Conservation (phyloP, 2,329 filamentous ascomycete species). For the Mycosphaerella arachidis region DNA sequence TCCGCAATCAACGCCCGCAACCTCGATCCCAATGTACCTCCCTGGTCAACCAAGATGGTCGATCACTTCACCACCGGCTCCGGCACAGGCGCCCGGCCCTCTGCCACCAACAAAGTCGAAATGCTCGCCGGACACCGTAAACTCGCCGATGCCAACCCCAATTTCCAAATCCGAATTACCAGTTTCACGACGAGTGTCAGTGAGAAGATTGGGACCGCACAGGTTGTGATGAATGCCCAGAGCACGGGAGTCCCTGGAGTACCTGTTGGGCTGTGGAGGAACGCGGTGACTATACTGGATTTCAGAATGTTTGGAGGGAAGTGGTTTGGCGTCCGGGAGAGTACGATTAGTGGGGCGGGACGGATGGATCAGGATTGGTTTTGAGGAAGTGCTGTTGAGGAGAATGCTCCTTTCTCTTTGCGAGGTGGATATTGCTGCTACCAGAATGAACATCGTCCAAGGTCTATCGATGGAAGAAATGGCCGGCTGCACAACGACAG, state of each 20-base stretch:
- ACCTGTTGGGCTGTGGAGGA: slow-evolving; percentile 4
- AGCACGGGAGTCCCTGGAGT: slow-evolving; percentile 4
- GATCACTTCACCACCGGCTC: slow-evolving; percentile 3
- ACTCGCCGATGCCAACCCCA: slow-evolving; percentile 2
- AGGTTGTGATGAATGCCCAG: slow-evolving; percentile 5
- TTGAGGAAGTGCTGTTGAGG: neutral
- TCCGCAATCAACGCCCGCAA: slow-evolving; percentile 7
- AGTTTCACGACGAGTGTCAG: slow-evolving; percentile 1
- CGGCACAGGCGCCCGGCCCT: slow-evolving; percentile 1
- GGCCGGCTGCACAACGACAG: too few relatives aligned
- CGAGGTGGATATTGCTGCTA: too few relatives aligned
- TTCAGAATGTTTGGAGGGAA: slow-evolving; percentile 1
- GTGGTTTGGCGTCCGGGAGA: slow-evolving; percentile 4
- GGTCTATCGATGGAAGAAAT: too few relatives aligned
- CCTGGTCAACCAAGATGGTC: neutral
- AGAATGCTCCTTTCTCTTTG: too few relatives aligned
- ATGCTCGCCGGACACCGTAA: slow-evolving; percentile 3
- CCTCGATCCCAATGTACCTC: neutral
- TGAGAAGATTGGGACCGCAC: slow-evolving; percentile 6
- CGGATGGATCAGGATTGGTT: slow-evolving; percentile 7
- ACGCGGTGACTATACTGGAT: slow-evolving; percentile 5
- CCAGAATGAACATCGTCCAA: too few relatives aligned
- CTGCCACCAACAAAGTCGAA: slow-evolving; percentile 1
- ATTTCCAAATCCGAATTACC: neutral
- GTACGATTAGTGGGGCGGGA: slow-evolving; percentile 4